Percentiles rank a stretch among this genome's conserved stretches.
Conservation (phyloP, 805 yeast species). For the Pichia nanzhaoensis region DNA sequence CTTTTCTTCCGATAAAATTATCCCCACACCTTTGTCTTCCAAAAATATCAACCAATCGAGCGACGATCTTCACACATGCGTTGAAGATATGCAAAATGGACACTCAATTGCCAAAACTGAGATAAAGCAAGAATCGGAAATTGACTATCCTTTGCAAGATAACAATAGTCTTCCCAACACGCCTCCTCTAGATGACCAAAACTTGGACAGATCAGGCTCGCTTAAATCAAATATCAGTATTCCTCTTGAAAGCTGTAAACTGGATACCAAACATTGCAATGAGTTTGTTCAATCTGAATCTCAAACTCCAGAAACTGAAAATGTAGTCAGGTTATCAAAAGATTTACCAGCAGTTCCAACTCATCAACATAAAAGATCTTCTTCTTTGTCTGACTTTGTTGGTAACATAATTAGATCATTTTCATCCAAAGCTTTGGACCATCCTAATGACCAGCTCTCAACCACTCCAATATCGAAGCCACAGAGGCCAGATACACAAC, state of each 20-base stretch:
- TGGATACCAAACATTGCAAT: slow-evolving; percentile 20
- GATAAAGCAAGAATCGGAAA: slow-evolving; percentile 16
- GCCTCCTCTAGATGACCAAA: slow-evolving; percentile 3
- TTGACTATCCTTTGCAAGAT: slow-evolving; percentile 4
- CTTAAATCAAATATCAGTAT: slow-evolving; percentile 26
- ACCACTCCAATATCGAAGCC: no score
- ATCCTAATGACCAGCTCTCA: no score
- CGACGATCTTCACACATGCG: slow-evolving; percentile 26
- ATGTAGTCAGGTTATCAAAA: slow-evolving; percentile 19
- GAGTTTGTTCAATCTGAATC: slow-evolving; percentile 12
- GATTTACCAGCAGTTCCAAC: slow-evolving; percentile 9
- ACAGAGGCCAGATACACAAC: no score
- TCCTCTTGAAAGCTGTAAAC: slow-evolving; percentile 22
- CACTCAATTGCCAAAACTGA: slow-evolving; percentile 17
- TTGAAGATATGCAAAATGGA: slow-evolving; percentile 23
- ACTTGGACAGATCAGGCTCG: slow-evolving; percentile 26
- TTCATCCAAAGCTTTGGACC: slow-evolving; percentile 11
- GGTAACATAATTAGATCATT: slow-evolving; percentile 19
- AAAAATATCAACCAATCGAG: slow-evolving; percentile 3
- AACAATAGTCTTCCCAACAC: no score
- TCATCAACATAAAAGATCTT: slow-evolving; percentile 7
- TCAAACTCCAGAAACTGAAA: slow-evolving; percentile 13
- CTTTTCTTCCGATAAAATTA: neutral
- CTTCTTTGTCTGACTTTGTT: slow-evolving; percentile 18
- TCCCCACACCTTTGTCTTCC: slow-evolving; percentile 6